Base-by-base conservation (phyloP, 805 yeast species). In the Kodamaea restingae region DNA sequence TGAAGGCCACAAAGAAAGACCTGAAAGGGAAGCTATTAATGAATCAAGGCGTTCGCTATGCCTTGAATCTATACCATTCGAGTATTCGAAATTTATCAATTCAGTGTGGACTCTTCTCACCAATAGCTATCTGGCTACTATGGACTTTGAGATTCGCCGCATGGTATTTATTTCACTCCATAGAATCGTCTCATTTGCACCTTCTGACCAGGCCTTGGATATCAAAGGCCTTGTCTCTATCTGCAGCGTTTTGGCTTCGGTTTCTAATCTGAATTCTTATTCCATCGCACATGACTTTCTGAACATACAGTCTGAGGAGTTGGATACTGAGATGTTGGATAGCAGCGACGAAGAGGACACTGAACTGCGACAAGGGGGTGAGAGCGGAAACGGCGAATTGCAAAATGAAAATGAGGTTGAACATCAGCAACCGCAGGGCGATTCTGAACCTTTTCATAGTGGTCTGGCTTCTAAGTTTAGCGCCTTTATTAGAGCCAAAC, bases 51-150 rank as follows among this genome's bases (percentile, higher is more conserved):
- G 58, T n/a, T 47, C 50, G 6, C 49, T 67, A 1, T 67, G 58
- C 36, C 46, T 52, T 7, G 49, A 53, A 1, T 48, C 58, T 8
- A 49, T 52, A 10, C 42, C 58, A 2, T 38, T 38, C 2, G 46
- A 49, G 1, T 63, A 55, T 40, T 48, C 53, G 47, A 43, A 43
- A 2, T 76, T 82, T 52, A 63, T 73, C 5, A 61, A 61, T 32
- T 65, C 67, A 7, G 53, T 80, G 3, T 74, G 80, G 55, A 71
- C 76, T 0, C 47, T 80, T 3, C 51, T 87, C 38, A 56, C 84
- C 8, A 78, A 76, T 44, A 72, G 85, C 7, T 87, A 81, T 50
- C 80, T 84, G 25, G 80, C 91, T 2, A 73, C 91, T 0, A 81
- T 84, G 53, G 87, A 84, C 42, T 76, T 71, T 45, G 76, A 75